Evolutionary conservation across 2,329 filamentous ascomycete genomes (phyloP).

Genomic region (Nannizziopsis arthrosporioides): DNA sequence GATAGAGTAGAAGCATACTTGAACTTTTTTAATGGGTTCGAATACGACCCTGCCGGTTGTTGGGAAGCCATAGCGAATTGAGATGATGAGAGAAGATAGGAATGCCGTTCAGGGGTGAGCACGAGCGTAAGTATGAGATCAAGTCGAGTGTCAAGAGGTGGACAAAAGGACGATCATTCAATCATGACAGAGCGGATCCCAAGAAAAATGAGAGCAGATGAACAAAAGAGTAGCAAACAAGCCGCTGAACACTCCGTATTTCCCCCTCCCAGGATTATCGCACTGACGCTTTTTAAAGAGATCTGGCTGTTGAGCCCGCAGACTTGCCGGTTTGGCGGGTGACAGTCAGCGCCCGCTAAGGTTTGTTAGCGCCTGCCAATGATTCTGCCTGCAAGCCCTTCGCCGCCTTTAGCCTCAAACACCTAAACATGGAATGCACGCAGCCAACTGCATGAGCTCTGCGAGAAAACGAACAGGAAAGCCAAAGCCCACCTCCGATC

Average conservation of each 20-base stretch:
- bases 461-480: no score
- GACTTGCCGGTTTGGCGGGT: not conserved
- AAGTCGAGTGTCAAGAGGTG: slow-evolving; percentile 1
- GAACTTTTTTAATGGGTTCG: slow-evolving; percentile 99
- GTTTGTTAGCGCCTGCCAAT: no score
- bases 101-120: slow-evolving; percentile 1
- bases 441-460: no score
- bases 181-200: slow-evolving; percentile 2
- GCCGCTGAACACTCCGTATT: no score
- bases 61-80: slow-evolving; percentile 59
- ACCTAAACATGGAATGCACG: no score
- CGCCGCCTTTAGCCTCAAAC: not conserved
- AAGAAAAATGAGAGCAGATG: not conserved
- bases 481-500: no score
- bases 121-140: not conserved
- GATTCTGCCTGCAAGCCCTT: slow-evolving; percentile 2
- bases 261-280: no score
- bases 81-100: slow-evolving; percentile 5
- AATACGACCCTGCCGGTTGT: slow-evolving; percentile 70
- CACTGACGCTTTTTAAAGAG: no score
- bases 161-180: slow-evolving; percentile 4
- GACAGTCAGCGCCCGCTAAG: no score
- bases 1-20: slow-evolving; percentile 50
- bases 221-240: no score
- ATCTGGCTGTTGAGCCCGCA: not conserved